Conservation (phyloP, 306 rosid genomes). For the Hippophae tibetana region DNA sequence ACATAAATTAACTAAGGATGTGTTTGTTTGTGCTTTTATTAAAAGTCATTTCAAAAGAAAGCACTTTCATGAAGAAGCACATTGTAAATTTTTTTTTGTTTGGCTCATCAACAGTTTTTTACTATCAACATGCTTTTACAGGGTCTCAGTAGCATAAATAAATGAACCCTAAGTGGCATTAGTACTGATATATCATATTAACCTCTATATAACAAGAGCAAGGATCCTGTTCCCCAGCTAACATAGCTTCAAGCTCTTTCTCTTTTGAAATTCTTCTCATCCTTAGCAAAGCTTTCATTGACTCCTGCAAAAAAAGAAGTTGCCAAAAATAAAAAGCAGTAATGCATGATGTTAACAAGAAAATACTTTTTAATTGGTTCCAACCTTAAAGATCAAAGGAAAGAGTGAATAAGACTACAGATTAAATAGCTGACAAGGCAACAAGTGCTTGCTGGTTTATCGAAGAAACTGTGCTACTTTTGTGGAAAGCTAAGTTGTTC, state of each 20-base stretch:
- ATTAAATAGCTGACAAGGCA: neutral
- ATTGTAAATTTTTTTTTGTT: too few species aligned
- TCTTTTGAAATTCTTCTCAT: conserved; percentile 76
- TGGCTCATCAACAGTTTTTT: too few species aligned
- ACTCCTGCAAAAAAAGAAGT: conserved; percentile 54
- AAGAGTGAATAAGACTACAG: neutral
- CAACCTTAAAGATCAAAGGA: conserved; percentile 11
- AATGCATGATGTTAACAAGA: conserved; percentile 7
- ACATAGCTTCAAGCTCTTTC: conserved; percentile 88
- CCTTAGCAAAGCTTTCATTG: conserved; percentile 46
- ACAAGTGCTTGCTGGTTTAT: neutral
- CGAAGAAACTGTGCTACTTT: too few species aligned
- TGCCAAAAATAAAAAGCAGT: conserved; percentile 16
- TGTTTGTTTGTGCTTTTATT: neutral
- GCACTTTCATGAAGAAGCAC: too few species aligned
- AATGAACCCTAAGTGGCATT: neutral
- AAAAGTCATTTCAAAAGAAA: too few species aligned
- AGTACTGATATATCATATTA: conserved; percentile 11
- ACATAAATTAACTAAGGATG: neutral
- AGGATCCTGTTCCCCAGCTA: conserved; percentile 76
- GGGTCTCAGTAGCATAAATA: too few species aligned
- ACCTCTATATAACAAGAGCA: conserved; percentile 93
- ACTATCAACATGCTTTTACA: too few species aligned
- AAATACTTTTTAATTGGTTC: neutral
- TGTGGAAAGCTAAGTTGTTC: neutral